Evolutionary conservation across 495 filamentous ascomycete species (phyloP).

Genomic region (Podospora didyma): DNA sequence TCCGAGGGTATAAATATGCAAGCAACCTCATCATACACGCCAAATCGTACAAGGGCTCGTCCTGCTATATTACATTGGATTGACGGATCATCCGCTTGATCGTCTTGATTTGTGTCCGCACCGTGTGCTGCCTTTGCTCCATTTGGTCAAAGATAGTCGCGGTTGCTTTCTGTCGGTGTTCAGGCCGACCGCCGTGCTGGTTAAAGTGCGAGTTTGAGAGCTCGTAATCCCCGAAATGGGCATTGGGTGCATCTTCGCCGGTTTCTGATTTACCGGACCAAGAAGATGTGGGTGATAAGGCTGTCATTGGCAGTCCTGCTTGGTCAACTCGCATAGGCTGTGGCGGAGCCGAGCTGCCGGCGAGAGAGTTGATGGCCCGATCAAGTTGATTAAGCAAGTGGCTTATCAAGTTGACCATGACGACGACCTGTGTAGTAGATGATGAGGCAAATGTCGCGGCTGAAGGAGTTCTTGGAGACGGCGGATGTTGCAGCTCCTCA

Average conservation of each 20-base stretch:
- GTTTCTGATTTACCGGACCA: not conserved
- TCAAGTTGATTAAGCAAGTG: conserved; percentile 1
- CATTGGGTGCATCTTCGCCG: not conserved
- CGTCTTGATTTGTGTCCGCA: not conserved
- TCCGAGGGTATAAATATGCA: not conserved
- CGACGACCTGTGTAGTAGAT: not conserved
- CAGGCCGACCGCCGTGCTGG: not conserved
- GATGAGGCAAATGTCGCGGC: not conserved
- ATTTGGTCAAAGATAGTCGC: not conserved
- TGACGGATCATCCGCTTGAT: not conserved
- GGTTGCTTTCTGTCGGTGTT: not conserved
- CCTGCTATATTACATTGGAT: not conserved
- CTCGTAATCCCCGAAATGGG: not conserved
- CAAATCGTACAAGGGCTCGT: not conserved
- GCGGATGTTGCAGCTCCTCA: not conserved
- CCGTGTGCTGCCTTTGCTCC: conserved; percentile 2
- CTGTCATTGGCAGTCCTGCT: not conserved
- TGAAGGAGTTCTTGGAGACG: not conserved
- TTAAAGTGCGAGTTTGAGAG: not conserved
- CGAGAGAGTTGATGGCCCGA: not conserved
- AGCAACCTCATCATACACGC: not conserved
- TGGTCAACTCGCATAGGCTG: not conserved
- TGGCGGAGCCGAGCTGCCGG: not conserved
- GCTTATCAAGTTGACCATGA: conserved; percentile 8
- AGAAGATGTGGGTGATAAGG: not conserved